Conservation (phyloP, 1,284 basidiomycete species). For the Fereydounia khargensis region DNA sequence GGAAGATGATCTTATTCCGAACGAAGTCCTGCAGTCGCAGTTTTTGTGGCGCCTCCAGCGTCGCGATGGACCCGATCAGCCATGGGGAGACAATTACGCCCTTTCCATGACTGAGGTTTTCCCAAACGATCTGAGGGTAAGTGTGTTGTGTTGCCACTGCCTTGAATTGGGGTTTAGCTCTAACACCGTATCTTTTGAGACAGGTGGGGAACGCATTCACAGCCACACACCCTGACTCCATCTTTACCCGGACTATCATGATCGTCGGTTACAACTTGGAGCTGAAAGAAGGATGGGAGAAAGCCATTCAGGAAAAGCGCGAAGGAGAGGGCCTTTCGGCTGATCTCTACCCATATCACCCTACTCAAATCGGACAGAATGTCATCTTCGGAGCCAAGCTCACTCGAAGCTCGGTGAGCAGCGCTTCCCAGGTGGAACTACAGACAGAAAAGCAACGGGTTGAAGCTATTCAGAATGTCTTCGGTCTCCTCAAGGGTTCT, state of each 20-base stretch:
- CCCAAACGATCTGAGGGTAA: too few species aligned
- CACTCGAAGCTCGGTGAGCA: slow-evolving; percentile 6
- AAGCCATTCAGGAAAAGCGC: not conserved
- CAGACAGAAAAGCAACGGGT: slow-evolving; percentile 13
- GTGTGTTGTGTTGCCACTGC: too few species aligned
- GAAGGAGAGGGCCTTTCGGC: slow-evolving; percentile 2
- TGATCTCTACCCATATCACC: slow-evolving; percentile 25
- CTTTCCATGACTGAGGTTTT: too few species aligned
- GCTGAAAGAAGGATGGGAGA: not conserved
- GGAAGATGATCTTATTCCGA: too few species aligned
- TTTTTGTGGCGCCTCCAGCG: too few species aligned
- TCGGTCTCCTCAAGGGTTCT: slow-evolving; percentile 12
- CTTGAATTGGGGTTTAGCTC: too few species aligned
- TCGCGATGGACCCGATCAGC: too few species aligned
- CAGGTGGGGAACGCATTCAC: not conserved
- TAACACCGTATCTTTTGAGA: too few species aligned
- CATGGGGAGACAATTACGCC: too few species aligned
- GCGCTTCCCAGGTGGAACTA: not conserved
- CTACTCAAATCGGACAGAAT: slow-evolving; percentile 10
- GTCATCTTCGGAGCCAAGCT: slow-evolving; percentile 14
- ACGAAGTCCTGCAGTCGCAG: too few species aligned
- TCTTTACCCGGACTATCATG: slow-evolving; percentile 2
- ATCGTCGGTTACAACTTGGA: slow-evolving; percentile 8
- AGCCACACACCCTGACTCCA: not conserved
- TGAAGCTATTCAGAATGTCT: slow-evolving; percentile 9